phyloP scores from a whole-genome alignment of 1,139 yeast species.

The Scheffersomyces parashehatae region DNA sequence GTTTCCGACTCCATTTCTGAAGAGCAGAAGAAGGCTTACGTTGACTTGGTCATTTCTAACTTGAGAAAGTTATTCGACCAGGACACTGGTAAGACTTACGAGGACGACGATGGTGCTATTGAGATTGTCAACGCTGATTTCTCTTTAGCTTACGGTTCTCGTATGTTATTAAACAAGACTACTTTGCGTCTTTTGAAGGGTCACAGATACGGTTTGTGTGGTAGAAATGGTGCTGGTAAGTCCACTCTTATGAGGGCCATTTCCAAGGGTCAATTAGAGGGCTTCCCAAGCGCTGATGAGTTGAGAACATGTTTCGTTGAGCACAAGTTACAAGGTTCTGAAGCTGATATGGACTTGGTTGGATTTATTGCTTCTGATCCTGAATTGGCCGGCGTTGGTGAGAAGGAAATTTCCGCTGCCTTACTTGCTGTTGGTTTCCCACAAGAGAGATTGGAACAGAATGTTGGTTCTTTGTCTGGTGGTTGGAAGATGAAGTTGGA shows the following conservation, averaged over 20 bases:
- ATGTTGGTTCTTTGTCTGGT: constrained; percentile 94
- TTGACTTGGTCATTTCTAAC: constrained; percentile 48
- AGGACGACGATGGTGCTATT: constrained; percentile 54
- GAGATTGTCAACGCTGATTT: constrained; percentile 93
- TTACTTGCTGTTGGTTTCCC: constrained; percentile 87
- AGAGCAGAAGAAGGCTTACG: constrained; percentile 40
- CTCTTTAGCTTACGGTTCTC: constrained; percentile 94
- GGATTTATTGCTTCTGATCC: constrained; percentile 90
- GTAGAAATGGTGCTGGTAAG: constrained; percentile 99
- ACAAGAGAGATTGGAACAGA: constrained; percentile 82
- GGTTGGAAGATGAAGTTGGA: constrained; percentile 99
- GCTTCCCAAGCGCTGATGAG: constrained; percentile 89
- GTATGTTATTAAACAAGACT: constrained; percentile 95
- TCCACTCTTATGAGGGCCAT: constrained; percentile 97
- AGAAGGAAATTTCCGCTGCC: constrained; percentile 73
- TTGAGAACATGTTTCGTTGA: constrained; percentile 95
- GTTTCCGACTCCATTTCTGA: constrained; percentile 28
- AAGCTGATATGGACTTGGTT: constrained; percentile 87
- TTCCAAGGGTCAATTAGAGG: constrained; percentile 95
- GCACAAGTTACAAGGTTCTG: constrained; percentile 94
- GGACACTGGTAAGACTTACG: constrained; percentile 51
- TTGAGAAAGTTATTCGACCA: constrained; percentile 70
- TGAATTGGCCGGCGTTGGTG: constrained; percentile 62
- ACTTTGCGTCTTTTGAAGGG: constrained; percentile 85
- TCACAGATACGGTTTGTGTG: constrained; percentile 96